These are phyloP conservation scores for Trichosporon faecale DNA, from an alignment of 1,284 basidiomycete species.

Conservation along the genomic window DNA sequence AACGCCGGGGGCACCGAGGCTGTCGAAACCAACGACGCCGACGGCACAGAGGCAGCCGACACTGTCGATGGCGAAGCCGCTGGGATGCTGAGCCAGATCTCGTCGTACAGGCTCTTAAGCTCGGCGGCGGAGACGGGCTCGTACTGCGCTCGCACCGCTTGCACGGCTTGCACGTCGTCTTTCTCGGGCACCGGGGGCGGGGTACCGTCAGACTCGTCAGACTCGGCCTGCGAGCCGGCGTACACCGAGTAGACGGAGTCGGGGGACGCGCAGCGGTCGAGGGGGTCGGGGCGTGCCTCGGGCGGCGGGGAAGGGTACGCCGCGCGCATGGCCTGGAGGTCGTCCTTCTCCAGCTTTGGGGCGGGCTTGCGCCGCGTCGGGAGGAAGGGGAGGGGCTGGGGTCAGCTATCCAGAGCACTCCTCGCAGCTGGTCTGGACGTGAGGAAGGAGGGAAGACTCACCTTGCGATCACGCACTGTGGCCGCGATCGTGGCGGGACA, in stretches of 20 bases:
- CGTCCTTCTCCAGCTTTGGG: neutral
- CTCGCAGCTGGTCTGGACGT: neutral
- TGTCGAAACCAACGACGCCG: neutral
- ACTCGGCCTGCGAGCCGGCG: neutral
- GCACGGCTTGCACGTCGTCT: neutral
- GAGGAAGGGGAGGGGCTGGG: neutral
- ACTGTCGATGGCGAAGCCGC: too few species aligned
- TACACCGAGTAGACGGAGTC: neutral
- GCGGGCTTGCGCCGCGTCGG: neutral
- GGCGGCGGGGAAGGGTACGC: slow-evolving; percentile 1
- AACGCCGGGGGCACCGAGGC: neutral
- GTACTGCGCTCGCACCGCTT: neutral
- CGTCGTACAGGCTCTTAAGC: slow-evolving; percentile 8
- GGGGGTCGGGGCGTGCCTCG: neutral
- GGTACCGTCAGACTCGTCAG: neutral
- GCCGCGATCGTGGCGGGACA: neutral
- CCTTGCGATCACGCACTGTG: neutral
- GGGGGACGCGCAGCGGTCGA: neutral
- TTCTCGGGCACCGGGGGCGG: neutral
- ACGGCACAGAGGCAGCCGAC: neutral
- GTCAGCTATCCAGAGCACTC: neutral
- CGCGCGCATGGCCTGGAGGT: neutral
- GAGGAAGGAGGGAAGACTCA: neutral
- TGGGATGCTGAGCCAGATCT: neutral
- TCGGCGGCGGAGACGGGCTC: slow-evolving; percentile 6